Evolutionary conservation across 2,329 filamentous ascomycete genomes (phyloP).

Genomic region (Epichloe sibirici): DNA sequence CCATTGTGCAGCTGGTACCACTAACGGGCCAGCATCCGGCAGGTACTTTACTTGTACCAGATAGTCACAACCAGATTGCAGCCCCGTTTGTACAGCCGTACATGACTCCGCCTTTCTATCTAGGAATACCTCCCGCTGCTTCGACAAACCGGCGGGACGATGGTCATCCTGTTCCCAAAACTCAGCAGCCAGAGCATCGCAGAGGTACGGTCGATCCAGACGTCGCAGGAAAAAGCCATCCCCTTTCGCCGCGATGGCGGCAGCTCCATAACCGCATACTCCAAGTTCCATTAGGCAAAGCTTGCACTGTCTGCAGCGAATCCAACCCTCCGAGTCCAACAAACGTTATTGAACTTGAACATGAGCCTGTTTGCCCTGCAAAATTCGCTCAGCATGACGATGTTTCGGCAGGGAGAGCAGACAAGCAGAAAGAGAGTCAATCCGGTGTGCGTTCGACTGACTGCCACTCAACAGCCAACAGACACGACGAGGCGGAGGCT

Average conservation of each 20-base stretch:
- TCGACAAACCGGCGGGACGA: background rate
- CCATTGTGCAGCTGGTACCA: background rate
- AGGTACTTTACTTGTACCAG: background rate
- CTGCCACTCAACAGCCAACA: background rate
- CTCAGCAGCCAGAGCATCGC: background rate
- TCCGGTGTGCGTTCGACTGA: background rate
- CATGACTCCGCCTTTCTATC: background rate
- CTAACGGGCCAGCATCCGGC: background rate
- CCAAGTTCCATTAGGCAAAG: conserved; percentile 19
- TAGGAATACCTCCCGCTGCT: background rate
- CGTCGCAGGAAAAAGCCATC: background rate
- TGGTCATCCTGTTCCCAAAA: background rate
- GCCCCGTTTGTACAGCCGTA: background rate
- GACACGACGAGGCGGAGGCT: background rate
- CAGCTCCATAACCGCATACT: conserved; percentile 17
- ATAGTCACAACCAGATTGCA: background rate
- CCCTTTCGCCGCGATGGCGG: conserved; percentile 14
- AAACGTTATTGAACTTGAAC: background rate
- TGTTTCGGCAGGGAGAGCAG: background rate
- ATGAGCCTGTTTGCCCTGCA: background rate
- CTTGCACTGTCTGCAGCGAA: conserved; percentile 23
- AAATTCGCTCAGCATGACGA: background rate
- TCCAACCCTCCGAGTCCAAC: conserved; percentile 11
- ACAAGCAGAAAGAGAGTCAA: background rate
- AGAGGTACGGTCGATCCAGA: background rate